A percentile compares a stretch with the other conserved stretches of the same genome.
These are phyloP conservation scores for Tylopilus sp. DNA, from an alignment of 768 basidiomycete species.

Conservation along the genomic window DNA sequence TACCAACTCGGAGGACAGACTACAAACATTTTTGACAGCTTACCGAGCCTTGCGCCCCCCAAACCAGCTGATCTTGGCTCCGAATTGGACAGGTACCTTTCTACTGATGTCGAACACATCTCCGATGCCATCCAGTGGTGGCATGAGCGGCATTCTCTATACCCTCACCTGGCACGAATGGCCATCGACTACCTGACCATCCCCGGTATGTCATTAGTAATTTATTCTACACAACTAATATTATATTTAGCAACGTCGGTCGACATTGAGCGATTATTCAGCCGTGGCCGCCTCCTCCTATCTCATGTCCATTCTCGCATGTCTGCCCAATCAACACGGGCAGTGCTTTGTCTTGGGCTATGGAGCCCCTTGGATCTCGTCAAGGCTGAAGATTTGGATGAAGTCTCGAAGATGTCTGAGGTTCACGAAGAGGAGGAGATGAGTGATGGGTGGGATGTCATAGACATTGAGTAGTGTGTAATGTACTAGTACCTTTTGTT, in stretches of 20 bases:
- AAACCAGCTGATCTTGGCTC: background rate
- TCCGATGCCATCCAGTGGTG: background rate
- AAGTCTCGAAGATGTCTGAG: no score
- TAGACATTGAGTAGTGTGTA: no score
- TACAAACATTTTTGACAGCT: background rate
- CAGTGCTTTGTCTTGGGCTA: no score
- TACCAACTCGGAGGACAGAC: no score
- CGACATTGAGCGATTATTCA: background rate
- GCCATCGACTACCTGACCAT: background rate
- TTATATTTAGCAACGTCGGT: background rate
- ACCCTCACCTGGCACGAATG: background rate
- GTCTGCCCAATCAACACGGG: no score
- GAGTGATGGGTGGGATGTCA: no score
- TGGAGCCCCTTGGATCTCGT: no score
- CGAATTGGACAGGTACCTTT: background rate
- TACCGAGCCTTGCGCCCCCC: background rate
- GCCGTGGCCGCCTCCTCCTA: background rate
- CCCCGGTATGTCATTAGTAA: background rate
- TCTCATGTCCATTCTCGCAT: background rate
- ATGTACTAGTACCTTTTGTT: no score
- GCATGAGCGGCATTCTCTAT: background rate
- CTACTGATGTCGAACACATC: background rate
- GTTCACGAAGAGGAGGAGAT: no score
- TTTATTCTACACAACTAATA: no score
- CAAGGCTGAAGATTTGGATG: no score